phyloP scores from a whole-genome alignment of 306 rosid genomes.

The Benincasa hispida region DNA sequence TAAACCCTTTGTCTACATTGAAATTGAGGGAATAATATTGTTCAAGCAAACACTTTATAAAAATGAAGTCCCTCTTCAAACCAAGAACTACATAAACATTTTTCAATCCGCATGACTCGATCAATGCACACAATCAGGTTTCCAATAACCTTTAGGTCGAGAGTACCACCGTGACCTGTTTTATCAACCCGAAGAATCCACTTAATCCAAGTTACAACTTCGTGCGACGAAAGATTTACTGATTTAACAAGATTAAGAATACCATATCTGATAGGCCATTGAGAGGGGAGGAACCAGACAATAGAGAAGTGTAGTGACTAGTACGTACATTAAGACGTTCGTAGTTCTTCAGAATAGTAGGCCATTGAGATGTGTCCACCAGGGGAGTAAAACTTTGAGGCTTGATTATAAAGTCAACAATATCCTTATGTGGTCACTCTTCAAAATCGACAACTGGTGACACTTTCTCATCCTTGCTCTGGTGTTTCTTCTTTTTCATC shows the following conservation, averaged over 20 bases:
- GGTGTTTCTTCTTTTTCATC: conserved; percentile 40
- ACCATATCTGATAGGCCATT: conserved; percentile 69
- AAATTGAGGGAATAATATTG: too few species aligned
- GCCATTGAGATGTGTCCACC: conserved; percentile 69
- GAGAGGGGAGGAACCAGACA: conserved; percentile 58
- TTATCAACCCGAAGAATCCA: conserved; percentile 60
- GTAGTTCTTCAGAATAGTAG: conserved; percentile 67
- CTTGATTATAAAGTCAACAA: conserved; percentile 44
- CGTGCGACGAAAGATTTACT: conserved; percentile 70
- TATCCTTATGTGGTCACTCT: conserved; percentile 12
- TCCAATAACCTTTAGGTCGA: conserved; percentile 75
- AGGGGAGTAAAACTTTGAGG: conserved; percentile 55
- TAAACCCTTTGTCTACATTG: too few species aligned
- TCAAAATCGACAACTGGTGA: not conserved
- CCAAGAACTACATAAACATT: too few species aligned
- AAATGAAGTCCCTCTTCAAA: too few species aligned
- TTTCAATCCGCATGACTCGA: conserved; percentile 58
- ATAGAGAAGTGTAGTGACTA: conserved; percentile 80
- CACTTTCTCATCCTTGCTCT: conserved; percentile 1
- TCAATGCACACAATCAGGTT: conserved; percentile 70
- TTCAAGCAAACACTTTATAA: too few species aligned
- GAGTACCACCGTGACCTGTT: conserved; percentile 78
- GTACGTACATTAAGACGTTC: conserved; percentile 73
- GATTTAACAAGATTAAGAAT: conserved; percentile 69
- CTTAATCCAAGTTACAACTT: conserved; percentile 77